phyloP scores from a whole-genome alignment of 257 asterid species.

The Parsonsia alboflavescens region DNA sequence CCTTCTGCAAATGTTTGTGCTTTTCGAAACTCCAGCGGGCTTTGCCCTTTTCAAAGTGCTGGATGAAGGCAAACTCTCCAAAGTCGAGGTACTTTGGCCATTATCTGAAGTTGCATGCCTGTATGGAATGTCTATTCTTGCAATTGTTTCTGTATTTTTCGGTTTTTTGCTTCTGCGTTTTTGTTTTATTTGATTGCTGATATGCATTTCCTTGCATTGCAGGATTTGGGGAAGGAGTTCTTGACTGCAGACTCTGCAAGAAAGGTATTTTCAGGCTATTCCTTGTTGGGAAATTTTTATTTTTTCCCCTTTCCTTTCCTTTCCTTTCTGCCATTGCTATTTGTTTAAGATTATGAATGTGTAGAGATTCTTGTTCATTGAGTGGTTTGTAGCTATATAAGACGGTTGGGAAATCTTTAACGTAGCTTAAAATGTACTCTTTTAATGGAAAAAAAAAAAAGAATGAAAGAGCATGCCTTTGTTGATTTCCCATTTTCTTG shows the following conservation, averaged over 20 bases:
- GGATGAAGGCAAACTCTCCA: slow-evolving; percentile 56
- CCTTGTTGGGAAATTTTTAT: background rate
- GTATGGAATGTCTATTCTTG: background rate
- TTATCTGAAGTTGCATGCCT: background rate
- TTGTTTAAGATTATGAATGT: background rate
- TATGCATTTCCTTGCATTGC: slow-evolving; percentile 13
- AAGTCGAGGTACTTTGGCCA: slow-evolving; percentile 38
- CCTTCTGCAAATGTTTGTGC: slow-evolving; percentile 28
- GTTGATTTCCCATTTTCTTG: background rate
- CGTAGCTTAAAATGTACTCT: background rate
- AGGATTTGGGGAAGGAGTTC: slow-evolving; percentile 77
- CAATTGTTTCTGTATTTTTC: background rate
- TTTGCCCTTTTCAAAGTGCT: slow-evolving; percentile 57
- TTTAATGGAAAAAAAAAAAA: background rate
- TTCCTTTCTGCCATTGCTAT: background rate
- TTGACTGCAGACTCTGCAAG: slow-evolving; percentile 63
- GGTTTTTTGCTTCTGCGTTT: background rate
- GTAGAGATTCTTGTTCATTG: background rate
- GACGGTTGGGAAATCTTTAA: background rate
- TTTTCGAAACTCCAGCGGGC: slow-evolving; percentile 58
- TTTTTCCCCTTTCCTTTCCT: background rate
- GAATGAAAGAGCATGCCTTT: background rate
- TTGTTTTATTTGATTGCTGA: background rate
- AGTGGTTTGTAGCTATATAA: background rate
- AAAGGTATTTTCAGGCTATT: slow-evolving; percentile 36